Evolutionary conservation across 768 basidiomycete genomes (phyloP), one percentile per base, ranked within the genome.

Genomic region (Lactarius sanguifluus): DNA sequence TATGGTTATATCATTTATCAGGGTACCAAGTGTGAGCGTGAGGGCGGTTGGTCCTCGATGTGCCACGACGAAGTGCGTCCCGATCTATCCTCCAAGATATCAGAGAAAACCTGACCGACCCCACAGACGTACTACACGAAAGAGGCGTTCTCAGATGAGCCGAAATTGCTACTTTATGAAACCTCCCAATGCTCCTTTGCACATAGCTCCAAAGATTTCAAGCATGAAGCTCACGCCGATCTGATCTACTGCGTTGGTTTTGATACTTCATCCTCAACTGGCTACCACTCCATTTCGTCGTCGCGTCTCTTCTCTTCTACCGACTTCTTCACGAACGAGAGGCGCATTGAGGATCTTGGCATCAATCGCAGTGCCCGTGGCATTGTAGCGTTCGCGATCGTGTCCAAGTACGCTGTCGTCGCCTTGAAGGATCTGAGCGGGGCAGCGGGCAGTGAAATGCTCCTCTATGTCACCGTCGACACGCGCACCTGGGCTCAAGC

Each of bases 191-290:
- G 97, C 76, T 85, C 90, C 71, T 99, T 96, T 72, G 96, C 95
- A 0, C 91, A 96, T 74, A 89, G 91, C 72, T 89, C 88, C 74
- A 82, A 82, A 59, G 88, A 92, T 64, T 94, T 96, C 81, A 87
- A 88, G 73, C 87, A 90, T 69, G 83, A 87, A 13, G 91, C 92
- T 7, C 84, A 87, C 62, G 72, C 79, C 2, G 84, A 94, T 71
- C 82, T 94, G 25, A 84, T 98, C 73, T 96, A 90, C 79, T 98
- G 97, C 74, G 89, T 96, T 69, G 96, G 87, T 2, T 96, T 85
- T 75, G 95, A 96, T 71, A 79, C 85, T 3, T 78, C 80, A 10
- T 77, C 83, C 10, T 69, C 76, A 32, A 78, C 77, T 25, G 73
- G 76, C 30, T 71, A 72, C 23, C 86, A 85, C 69, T 64, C 81